Conservation (phyloP, 176 grass and related monocot species). For the Carex parvula region DNA sequence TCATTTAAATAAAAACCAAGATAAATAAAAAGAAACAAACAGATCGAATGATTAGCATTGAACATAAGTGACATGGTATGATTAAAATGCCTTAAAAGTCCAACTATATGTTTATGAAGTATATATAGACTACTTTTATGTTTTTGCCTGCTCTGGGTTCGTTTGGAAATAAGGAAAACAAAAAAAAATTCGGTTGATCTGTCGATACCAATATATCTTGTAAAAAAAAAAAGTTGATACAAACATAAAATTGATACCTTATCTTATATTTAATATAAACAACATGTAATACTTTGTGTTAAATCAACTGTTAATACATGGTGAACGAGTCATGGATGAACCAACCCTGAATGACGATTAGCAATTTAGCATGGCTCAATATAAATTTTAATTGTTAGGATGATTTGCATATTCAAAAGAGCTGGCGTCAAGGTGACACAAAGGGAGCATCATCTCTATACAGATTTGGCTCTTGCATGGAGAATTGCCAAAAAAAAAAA, state of each 20-base stretch:
- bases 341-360: not conserved
- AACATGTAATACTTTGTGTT: not conserved
- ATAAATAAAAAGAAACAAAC: too few relatives aligned
- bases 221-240: not conserved
- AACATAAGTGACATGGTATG: too few relatives aligned
- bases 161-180: too few relatives aligned
- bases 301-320: not conserved
- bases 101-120: too few relatives aligned
- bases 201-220: too few relatives aligned
- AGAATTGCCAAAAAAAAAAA: not conserved
- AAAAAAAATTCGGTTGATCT: too few relatives aligned
- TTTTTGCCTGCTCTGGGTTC: too few relatives aligned
- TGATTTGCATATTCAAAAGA: not conserved
- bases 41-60: too few relatives aligned
- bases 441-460: not conserved
- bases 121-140: too few relatives aligned
- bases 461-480: not conserved
- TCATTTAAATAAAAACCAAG: too few relatives aligned
- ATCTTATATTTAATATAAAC: not conserved
- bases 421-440: slow-evolving; percentile 11
- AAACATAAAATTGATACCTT: not conserved
- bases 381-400: not conserved
- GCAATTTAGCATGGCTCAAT: not conserved
- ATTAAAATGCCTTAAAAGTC: too few relatives aligned
- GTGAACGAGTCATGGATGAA: not conserved